Percentiles rank a stretch among this genome's conserved stretches.
Conservation (phyloP, 1,139 yeast genomes). For the Hansenula anomala region DNA sequence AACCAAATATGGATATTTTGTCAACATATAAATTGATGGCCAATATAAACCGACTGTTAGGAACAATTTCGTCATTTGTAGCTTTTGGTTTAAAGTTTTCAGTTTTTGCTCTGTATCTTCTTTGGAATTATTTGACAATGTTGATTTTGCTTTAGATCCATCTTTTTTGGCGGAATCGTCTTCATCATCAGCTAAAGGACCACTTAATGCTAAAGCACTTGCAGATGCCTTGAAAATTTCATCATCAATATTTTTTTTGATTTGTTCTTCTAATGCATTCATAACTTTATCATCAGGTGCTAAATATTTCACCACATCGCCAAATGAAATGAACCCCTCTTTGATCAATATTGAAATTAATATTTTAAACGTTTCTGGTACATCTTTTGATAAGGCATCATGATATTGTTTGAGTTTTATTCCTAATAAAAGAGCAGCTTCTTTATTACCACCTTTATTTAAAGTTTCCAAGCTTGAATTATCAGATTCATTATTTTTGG, state of each 20-base stretch:
- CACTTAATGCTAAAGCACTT: conserved; percentile 83
- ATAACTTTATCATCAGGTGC: conserved; percentile 35
- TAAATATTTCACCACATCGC: conserved; percentile 54
- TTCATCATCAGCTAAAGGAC: conserved; percentile 71
- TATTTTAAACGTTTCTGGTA: conserved; percentile 43
- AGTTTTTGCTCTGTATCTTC: conserved; percentile 17
- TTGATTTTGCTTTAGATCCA: conserved; percentile 9
- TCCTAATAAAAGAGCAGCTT: conserved; percentile 58
- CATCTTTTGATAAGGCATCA: conserved; percentile 23
- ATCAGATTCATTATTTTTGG: conserved; percentile 33
- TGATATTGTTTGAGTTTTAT: conserved; percentile 42
- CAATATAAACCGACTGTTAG: conserved; percentile 60
- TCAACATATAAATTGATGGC: conserved; percentile 58
- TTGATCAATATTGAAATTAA: conserved; percentile 56
- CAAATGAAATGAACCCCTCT: conserved; percentile 63
- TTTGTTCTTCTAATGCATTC: conserved; percentile 37
- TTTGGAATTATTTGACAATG: conserved; percentile 6
- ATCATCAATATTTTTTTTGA: conserved; percentile 51
- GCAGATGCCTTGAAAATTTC: conserved; percentile 63
- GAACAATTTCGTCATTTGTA: conserved; percentile 45
- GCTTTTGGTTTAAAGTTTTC: conserved; percentile 11
- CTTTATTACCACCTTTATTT: conserved; percentile 50
- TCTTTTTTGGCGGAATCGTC: conserved; percentile 25
- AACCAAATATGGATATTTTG: conserved; percentile 60
- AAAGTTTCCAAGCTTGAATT: conserved; percentile 26